Evolutionary conservation across 2,329 filamentous ascomycete genomes (phyloP), one percentile per base, ranked within the genome.

Genomic region (Sporothrix dimorphospora): DNA sequence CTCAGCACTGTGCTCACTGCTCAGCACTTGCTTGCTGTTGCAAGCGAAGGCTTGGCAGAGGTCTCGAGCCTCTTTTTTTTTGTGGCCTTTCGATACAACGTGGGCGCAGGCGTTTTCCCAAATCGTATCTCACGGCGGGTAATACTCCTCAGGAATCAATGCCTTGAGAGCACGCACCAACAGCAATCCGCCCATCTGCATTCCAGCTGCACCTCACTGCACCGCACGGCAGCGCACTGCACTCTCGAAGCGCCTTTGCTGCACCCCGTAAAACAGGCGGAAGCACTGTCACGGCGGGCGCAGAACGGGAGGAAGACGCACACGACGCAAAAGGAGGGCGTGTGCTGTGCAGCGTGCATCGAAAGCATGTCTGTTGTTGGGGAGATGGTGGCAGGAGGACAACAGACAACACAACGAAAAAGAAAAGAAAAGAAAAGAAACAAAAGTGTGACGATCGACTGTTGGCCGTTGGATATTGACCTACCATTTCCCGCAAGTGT

Each of bases 21-120:
- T 30, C 24, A 55, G 51, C 51, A 30, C 55, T 38, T 59, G 53
- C n/a, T n/a, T 42, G 8, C 19, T 40, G 63, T 30, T 66, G 42
- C 42, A 66, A 65, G 63, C 63, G 63, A 66, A 66, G 63, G 24
- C 63, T 66, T 66, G 63, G 61, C 63, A 66, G 12, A 24, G 38
- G 63, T 34, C 63, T 66, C 63, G 63, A 34, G 63, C 63, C 63
- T 66, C 63, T 30, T 66, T 45, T 30, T 66, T 45, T 42, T 57
- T 34, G 53, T 57, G 49, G 21, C 14, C 27, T 30, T 11, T 63
- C 57, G 57, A 63, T 63, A 24, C 57, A 61, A 61, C 34, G 57
- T 24, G 57, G 34, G 34, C 19, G n/a, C n/a, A n/a, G n/a, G n/a
- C n/a, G n/a, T n/a, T n/a, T n/a, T n/a, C n/a, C n/a, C n/a, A n/a